phyloP scores from a whole-genome alignment of 805 yeast species.

The Saturnispora sekii region DNA sequence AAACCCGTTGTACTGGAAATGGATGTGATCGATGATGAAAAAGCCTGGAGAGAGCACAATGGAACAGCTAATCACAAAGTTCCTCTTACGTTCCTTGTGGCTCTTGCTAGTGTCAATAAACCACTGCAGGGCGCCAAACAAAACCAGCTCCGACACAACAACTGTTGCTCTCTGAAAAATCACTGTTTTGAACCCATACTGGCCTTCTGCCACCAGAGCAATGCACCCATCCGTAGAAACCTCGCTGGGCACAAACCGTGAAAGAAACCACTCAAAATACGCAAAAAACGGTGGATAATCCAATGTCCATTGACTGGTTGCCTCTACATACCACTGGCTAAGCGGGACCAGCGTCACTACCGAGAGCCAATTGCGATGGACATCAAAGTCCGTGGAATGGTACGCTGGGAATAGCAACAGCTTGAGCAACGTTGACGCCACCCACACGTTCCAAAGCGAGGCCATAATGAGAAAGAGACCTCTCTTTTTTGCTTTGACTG shows the following conservation, averaged over 20 bases:
- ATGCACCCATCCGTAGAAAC: constrained; percentile 73
- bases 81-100: constrained; percentile 31
- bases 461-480: background rate
- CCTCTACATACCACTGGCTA: constrained; percentile 72
- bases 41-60: constrained; percentile 84
- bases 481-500: no score
- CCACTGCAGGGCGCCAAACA: constrained; percentile 64
- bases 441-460: constrained; percentile 58
- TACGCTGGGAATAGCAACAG: constrained; percentile 66
- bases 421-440: constrained; percentile 51
- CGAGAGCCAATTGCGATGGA: constrained; percentile 95
- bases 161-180: constrained; percentile 79
- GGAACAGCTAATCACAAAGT: constrained; percentile 73
- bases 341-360: constrained; percentile 72
- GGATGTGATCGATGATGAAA: constrained; percentile 86
- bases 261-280: constrained; percentile 76
- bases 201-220: constrained; percentile 53
- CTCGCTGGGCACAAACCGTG: constrained; percentile 56
- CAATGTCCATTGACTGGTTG: constrained; percentile 80
- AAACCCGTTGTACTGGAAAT: constrained; percentile 95
- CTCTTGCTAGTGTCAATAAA: constrained; percentile 42
- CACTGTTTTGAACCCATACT: constrained; percentile 69
- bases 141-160: constrained; percentile 59
- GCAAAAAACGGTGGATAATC: constrained; percentile 99
- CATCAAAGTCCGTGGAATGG: constrained; percentile 94